These are phyloP conservation scores for Cutaneotrichosporon sp. DNA, from an alignment of 1,284 basidiomycete species.

Conservation along the genomic window DNA sequence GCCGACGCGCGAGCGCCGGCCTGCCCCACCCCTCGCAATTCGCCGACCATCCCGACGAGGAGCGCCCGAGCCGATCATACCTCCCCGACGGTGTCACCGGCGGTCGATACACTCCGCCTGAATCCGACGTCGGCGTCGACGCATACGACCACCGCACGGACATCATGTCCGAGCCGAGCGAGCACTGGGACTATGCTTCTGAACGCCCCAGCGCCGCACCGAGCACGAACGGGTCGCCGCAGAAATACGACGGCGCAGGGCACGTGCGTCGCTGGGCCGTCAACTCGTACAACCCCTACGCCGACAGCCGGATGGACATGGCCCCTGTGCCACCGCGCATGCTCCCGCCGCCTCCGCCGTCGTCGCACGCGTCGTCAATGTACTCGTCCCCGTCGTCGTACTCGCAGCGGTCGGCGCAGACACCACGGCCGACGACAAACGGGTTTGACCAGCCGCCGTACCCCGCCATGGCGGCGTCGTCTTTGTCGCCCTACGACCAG, in stretches of 20 bases:
- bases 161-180: not conserved
- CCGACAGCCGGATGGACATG: not conserved
- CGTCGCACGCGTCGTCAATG: not conserved
- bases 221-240: not conserved
- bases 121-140: not conserved
- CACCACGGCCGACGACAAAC: too few species aligned
- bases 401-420: not conserved
- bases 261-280: not conserved
- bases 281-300: not conserved
- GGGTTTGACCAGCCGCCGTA: not conserved
- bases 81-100: not conserved
- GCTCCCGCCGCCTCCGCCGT: not conserved
- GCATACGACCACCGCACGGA: not conserved
- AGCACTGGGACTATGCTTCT: not conserved
- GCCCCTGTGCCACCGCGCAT: not conserved
- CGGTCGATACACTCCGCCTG: not conserved
- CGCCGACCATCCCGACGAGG: not conserved
- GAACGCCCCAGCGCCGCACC: not conserved
- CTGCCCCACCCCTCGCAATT: too few species aligned
- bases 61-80: not conserved
- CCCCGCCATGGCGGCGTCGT: not conserved
- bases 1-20: too few species aligned
- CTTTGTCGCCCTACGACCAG: slow-evolving; percentile 5
- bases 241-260: not conserved
- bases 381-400: not conserved